phyloP scores from a whole-genome alignment of 805 yeast genomes.

The Starmerella apicola region DNA sequence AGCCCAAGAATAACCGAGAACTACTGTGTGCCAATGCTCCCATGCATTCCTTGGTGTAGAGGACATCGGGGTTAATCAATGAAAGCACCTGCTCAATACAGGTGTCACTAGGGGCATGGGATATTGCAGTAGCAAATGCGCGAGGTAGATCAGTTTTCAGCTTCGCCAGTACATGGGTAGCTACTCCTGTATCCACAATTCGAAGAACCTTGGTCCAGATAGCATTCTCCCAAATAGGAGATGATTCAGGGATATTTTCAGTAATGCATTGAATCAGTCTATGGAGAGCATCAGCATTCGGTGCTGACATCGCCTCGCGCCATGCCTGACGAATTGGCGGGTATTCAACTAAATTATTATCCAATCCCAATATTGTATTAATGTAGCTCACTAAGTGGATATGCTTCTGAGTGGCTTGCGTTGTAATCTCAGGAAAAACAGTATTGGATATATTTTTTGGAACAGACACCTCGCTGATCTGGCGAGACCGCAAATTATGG shows the following conservation, averaged over 20 bases:
- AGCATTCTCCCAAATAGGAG: background rate
- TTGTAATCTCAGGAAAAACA: constrained; percentile 1
- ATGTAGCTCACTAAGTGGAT: constrained; percentile 7
- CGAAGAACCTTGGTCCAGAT: constrained; percentile 10
- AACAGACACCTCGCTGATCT: background rate
- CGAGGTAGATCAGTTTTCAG: constrained; percentile 1
- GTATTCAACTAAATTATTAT: constrained; percentile 4
- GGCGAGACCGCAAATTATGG: background rate
- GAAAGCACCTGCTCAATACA: constrained; percentile 1
- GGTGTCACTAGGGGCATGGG: background rate
- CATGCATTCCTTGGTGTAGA: constrained; percentile 12
- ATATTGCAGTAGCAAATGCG: constrained; percentile 7
- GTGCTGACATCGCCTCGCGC: constrained; percentile 5
- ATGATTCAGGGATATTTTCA: background rate
- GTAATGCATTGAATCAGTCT: constrained; percentile 3
- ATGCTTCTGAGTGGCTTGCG: constrained; percentile 1
- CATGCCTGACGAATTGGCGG: constrained; percentile 3
- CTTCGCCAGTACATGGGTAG: background rate
- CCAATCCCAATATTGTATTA: constrained; percentile 5
- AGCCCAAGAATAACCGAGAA: constrained; percentile 7
- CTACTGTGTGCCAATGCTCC: constrained; percentile 10
- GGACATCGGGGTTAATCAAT: constrained; percentile 2
- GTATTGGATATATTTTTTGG: constrained; percentile 2
- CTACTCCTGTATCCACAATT: constrained; percentile 2
- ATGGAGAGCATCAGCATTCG: constrained; percentile 2